Percentiles rank a stretch among this genome's conserved stretches.
phyloP scores from a whole-genome alignment of 2,329 filamentous ascomycete species.

The Alternaria sp. region DNA sequence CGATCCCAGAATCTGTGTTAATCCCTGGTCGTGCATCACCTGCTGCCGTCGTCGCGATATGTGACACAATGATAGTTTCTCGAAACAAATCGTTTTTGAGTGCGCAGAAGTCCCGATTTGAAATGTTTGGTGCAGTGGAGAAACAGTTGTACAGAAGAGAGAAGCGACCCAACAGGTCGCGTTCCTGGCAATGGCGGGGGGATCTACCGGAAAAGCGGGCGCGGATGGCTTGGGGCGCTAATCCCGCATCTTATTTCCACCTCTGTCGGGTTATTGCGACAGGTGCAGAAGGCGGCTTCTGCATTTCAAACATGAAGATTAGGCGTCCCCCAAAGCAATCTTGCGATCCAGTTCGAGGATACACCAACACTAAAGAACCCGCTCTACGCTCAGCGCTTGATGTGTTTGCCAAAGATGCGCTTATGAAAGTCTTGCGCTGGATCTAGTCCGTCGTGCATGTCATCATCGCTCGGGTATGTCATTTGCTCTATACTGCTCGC shows the following conservation, averaged over 20 bases:
- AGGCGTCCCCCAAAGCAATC: not conserved
- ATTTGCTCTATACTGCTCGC: constrained; percentile 15
- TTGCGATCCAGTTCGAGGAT: not conserved
- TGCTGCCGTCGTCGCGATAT: not conserved
- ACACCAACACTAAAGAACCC: not conserved
- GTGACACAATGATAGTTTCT: not conserved
- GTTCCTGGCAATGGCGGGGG: constrained; percentile 10
- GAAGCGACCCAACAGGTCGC: not conserved
- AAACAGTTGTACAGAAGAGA: not conserved
- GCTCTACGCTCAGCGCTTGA: not conserved
- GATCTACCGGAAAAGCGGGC: constrained; percentile 4
- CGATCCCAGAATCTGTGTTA: constrained; percentile 8
- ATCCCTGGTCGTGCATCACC: not conserved
- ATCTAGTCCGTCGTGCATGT: not conserved
- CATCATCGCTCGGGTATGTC: constrained; percentile 14
- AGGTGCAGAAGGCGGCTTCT: not conserved
- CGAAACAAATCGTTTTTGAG: not conserved
- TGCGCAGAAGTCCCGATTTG: not conserved
- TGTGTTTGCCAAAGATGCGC: not conserved
- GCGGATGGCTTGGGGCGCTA: constrained; percentile 11
- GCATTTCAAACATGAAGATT: not conserved
- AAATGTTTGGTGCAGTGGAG: not conserved
- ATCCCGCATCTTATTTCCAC: constrained; percentile 18
- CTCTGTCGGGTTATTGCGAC: not conserved
- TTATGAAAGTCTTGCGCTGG: not conserved